phyloP scores from a whole-genome alignment of 177 flowering plant genomes.

The Vitis hybrid region DNA sequence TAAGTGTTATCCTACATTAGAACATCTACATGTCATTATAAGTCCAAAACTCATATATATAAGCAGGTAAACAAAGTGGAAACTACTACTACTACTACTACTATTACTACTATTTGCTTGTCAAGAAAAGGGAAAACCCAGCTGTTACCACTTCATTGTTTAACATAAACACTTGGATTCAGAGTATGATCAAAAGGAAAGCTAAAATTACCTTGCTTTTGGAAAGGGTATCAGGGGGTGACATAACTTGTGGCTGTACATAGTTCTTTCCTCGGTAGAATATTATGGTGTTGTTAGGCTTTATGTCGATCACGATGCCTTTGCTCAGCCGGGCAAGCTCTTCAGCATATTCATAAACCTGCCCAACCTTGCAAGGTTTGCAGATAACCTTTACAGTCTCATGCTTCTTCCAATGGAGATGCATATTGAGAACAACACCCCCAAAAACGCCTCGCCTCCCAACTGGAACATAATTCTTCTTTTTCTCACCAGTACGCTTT shows the following conservation, averaged over 20 bases:
- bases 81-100: too few relatives aligned
- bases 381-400: slow-evolving; percentile 90
- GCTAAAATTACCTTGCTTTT: slow-evolving; percentile 68
- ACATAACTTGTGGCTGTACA: slow-evolving; percentile 84
- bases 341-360: slow-evolving; percentile 77
- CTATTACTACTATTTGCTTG: too few relatives aligned
- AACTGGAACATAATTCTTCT: slow-evolving; percentile 84
- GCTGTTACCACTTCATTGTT: too few relatives aligned
- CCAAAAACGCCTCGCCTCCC: slow-evolving; percentile 97
- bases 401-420: slow-evolving; percentile 96
- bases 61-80: too few relatives aligned
- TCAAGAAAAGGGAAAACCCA: too few relatives aligned
- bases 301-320: slow-evolving; percentile 81
- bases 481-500: slow-evolving; percentile 90
- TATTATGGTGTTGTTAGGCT: slow-evolving; percentile 65
- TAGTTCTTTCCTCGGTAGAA: slow-evolving; percentile 92
- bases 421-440: slow-evolving; percentile 97
- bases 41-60: too few relatives aligned
- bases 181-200: background rate
- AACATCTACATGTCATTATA: too few relatives aligned
- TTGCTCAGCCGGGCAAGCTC: slow-evolving; percentile 85
- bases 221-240: slow-evolving; percentile 80
- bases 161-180: too few relatives aligned
- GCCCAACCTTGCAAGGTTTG: slow-evolving; percentile 87
- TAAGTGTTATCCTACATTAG: too few relatives aligned